Evolutionary conservation across 495 filamentous ascomycete species (phyloP).

Genomic region (Patellaria atrata): DNA sequence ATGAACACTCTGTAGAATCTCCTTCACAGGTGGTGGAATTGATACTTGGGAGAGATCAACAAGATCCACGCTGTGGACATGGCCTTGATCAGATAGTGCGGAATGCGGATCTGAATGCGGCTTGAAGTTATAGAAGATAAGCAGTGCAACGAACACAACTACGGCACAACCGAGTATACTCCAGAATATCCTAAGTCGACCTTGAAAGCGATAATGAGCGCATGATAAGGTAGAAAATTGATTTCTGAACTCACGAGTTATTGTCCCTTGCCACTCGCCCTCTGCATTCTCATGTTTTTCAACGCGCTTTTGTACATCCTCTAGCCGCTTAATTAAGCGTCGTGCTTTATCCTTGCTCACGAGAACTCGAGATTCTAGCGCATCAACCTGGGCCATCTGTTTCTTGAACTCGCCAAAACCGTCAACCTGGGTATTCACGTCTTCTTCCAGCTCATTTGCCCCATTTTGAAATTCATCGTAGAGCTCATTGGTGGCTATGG

Average conservation of each 20-base stretch:
- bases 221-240: neutral
- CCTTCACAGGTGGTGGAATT: constrained; percentile 13
- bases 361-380: constrained; percentile 50
- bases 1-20: constrained; percentile 6
- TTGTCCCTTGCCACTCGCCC: constrained; percentile 54
- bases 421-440: constrained; percentile 50
- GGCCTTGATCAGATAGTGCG: neutral
- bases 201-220: constrained; percentile 7
- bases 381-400: constrained; percentile 51
- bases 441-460: constrained; percentile 41
- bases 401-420: constrained; percentile 51
- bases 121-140: constrained; percentile 12
- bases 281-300: constrained; percentile 60
- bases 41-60: constrained; percentile 8
- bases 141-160: constrained; percentile 3
- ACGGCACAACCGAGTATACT: constrained; percentile 10
- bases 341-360: constrained; percentile 47
- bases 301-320: constrained; percentile 46
- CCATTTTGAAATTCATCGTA: constrained; percentile 48
- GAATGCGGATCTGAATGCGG: neutral
- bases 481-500: constrained; percentile 43
- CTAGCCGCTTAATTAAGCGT: constrained; percentile 50
- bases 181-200: constrained; percentile 16
- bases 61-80: neutral
- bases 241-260: constrained; percentile 26